Conservation (phyloP, 2,329 filamentous ascomycete genomes). For the Aureobasidium sp. region DNA sequence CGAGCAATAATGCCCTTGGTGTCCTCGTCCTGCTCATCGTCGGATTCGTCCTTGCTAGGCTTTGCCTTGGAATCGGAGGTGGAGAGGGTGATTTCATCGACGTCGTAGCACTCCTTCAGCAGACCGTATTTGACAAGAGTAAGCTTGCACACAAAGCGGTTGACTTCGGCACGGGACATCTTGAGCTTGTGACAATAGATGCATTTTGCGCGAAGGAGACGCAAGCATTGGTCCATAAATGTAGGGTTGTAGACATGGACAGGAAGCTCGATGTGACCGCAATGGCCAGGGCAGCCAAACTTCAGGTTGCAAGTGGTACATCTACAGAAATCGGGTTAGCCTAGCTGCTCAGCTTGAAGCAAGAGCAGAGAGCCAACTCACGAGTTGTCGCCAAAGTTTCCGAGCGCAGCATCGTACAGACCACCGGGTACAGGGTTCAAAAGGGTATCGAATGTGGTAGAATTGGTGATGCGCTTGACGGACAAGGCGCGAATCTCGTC, state of each 20-base stretch:
- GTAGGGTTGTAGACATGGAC: constrained; percentile 93
- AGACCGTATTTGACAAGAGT: constrained; percentile 79
- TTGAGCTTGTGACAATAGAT: constrained; percentile 84
- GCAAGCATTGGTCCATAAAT: constrained; percentile 86
- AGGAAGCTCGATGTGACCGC: constrained; percentile 90
- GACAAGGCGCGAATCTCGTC: constrained; percentile 83
- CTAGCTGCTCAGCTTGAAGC: constrained; percentile 2
- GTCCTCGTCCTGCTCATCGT: constrained; percentile 53
- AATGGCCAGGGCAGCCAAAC: constrained; percentile 81
- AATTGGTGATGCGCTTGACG: constrained; percentile 88
- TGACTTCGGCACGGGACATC: constrained; percentile 67
- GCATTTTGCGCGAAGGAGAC: constrained; percentile 79
- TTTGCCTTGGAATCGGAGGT: constrained; percentile 19
- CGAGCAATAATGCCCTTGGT: constrained; percentile 50
- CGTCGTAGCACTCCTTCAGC: constrained; percentile 56
- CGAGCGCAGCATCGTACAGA: constrained; percentile 85
- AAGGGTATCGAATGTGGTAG: constrained; percentile 87
- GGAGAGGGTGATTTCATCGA: constrained; percentile 40
- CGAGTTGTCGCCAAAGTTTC: constrained; percentile 80
- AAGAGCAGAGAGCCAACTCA: constrained; percentile 40
- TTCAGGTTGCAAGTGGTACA: constrained; percentile 89
- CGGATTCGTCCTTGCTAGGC: constrained; percentile 43
- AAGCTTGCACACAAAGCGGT: constrained; percentile 76
- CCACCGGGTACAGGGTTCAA: constrained; percentile 84
- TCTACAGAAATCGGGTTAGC: constrained; percentile 39